phyloP scores from a whole-genome alignment of 306 rosid genomes.

The Lotus japonicus region DNA sequence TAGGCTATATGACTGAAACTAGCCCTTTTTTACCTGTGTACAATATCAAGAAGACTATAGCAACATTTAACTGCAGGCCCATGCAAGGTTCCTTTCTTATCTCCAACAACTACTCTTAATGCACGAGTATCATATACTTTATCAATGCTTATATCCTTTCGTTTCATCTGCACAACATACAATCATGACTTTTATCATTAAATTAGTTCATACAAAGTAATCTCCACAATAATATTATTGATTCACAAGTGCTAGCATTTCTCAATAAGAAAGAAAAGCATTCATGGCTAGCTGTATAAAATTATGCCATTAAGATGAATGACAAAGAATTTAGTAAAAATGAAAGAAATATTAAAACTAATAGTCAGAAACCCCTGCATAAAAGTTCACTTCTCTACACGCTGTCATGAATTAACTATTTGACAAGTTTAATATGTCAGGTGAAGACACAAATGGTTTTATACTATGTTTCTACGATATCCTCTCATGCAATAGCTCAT shows the following conservation, averaged over 20 bases:
- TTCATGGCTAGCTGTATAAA: constrained; percentile 16
- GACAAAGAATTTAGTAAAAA: not conserved
- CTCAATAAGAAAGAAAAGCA: too few species aligned
- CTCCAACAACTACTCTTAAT: constrained; percentile 94
- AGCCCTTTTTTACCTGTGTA: constrained; percentile 61
- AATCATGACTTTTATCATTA: constrained; percentile 18
- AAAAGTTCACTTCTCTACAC: constrained; percentile 7
- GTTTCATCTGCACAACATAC: constrained; percentile 61
- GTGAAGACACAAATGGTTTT: too few species aligned
- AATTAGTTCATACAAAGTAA: not conserved
- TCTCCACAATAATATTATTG: not conserved
- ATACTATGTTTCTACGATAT: too few species aligned
- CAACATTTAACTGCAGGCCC: constrained; percentile 96
- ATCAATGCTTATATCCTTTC: constrained; percentile 70
- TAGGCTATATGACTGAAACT: not conserved
- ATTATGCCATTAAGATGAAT: not conserved
- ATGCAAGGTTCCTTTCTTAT: constrained; percentile 83
- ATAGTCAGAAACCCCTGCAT: constrained; percentile 5
- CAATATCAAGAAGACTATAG: constrained; percentile 82
- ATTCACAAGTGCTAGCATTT: not conserved
- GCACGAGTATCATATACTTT: constrained; percentile 96
- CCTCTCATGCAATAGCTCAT: too few species aligned
- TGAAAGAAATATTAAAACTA: constrained; percentile 1
- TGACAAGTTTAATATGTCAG: too few species aligned
- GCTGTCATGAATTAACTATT: not conserved